Base-by-base conservation (phyloP, 495 filamentous ascomycete species). In the Pyrenula aspistea region DNA sequence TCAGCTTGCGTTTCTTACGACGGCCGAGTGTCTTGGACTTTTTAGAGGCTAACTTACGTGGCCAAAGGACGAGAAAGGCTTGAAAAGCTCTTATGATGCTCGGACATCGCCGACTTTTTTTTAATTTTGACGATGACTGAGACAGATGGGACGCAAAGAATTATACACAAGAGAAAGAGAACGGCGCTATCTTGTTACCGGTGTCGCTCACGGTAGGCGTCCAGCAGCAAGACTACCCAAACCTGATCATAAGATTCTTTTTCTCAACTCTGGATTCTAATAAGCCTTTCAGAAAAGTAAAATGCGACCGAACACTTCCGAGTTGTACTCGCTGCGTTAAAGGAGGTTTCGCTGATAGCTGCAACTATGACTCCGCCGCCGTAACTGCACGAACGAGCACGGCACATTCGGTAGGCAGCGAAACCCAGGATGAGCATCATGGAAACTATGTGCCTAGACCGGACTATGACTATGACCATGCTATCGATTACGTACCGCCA, bases 251-350 rank as follows among this genome's bases (percentile, higher is more conserved):
- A 8, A 8, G 31, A 42, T 42, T 42, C 31, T 42, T 15, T 4
- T 15, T 4, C 31, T 42, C 8, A 42, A 42, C 15, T 4, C 4
- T 42, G 4, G 4, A 15, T 42, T 8, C 31, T 42, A 15, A 42
- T 42, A 4, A 8, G 31, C 15, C 31, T n/a, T n/a, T n/a, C 4
- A 72, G 84, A 55, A 88, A 88, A 68, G 78, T 87, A 62, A 83
- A 81, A 62, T 88, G 85, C 66, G 82, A 87, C 63, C 79, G 83
- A 49, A 74, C 77, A 48, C 83, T 81, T 65, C 83, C 85, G 20
- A 63, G 69, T 0, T 88, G 84, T 60, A 74, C 78, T 51, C 83
- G 86, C 50, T 88, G 84, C 62, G 63, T 67, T 53, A 83, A 84
- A 65, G 69, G 71, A 67, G 69, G 67, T 56, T 67, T 68, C 8